Evolutionary conservation across 2,329 filamentous ascomycete genomes (phyloP), one percentile per base, ranked within the genome.

Genomic region (Berkeleyomyces rouxiae): DNA sequence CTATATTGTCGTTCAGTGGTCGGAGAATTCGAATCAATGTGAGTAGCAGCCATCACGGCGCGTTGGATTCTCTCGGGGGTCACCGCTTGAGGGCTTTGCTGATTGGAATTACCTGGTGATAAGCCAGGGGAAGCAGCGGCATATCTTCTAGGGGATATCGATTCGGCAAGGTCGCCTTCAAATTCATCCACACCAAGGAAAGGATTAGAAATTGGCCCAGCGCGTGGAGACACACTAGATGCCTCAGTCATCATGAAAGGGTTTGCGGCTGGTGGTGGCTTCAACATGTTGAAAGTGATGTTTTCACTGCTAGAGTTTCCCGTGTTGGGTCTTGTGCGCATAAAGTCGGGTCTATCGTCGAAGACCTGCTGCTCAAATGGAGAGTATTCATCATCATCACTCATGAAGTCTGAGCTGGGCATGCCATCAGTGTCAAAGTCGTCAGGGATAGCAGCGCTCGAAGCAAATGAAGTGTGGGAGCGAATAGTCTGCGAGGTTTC

Each of bases 391-490:
- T 60, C 59, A 9, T 64, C 60, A 40, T 64, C 63, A 11, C 60
- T 59, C 37, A 57, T 53, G 31, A 62, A 62, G 3, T 57, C 63
- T 5, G 63, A 61, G 23, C 60, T 51, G n/a, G 55, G 61, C 23
- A 39, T 61, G 13, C 59, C 16, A 46, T 62, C 63, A 4, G 60
- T 59, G 40, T 77, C 81, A 81, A 85, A 90, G 67, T 77, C 83
- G 23, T 83, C 81, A 0, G 87, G 86, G 70, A 90, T 87, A 0
- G 82, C 86, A 43, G 83, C 81, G 67, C 86, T 90, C 2, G 87
- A 90, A 31, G 82, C 86, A 68, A 82, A 85, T 0, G 87, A 89
- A 37, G 77, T 77, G 69, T 82, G 80, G 0, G 83, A 82, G 61
- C 77, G 74, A 3, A 78, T 75, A 33, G 59, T 60, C 7, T 78